Base-by-base conservation (phyloP, 345 rosid species). In the Populus tremula region DNA sequence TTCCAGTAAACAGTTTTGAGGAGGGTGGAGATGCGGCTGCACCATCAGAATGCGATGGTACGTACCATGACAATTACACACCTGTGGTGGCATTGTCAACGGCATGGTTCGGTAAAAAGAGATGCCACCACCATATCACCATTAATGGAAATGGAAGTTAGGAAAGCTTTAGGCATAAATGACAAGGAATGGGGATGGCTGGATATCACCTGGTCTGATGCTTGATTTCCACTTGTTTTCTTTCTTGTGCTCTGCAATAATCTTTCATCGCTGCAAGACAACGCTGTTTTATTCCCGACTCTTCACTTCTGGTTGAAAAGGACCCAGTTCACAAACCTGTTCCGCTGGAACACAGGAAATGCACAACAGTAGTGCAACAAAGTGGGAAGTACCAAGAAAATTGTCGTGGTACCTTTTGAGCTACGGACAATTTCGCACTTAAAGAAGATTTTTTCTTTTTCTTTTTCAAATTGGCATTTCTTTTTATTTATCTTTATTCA, bases 71-170 rank as follows among this genome's bases (percentile, higher is more conserved):
- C 18, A 77, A 79, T 31, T 6, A 68, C 6, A 67, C 67, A 5
- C 77, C 73, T 0, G 81, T 73, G 36, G 81, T 79, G 62, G 81
- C 81, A 31, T 43, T 73, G 21, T 73, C 81, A 2, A 67, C 77
- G 0, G 77, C 77, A 27, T 73, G 81, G 81, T 73, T 79, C 50
- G 67, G 65, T 25, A 67, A 68, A 6, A 73, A 8, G 81, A 67
- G 81, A 20, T 79, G 81, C 27, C 38, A 53, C 33, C 33, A 56
- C 8, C 5, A 53, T 20, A 67, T 67, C 21, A 67, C 12, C 35
- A 56, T 73, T 43, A 71, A 50, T 18, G 73, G 73, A 12, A 67
- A 79, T 17, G 81, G 77, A 67, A 73, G 18, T 33, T 3, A 3
- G 35, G 35, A 33, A 33, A 33, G 35, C 35, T 33, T 33, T 33